Base-by-base conservation (phyloP, 345 rosid species). In the Euphorbia tirucalli region DNA sequence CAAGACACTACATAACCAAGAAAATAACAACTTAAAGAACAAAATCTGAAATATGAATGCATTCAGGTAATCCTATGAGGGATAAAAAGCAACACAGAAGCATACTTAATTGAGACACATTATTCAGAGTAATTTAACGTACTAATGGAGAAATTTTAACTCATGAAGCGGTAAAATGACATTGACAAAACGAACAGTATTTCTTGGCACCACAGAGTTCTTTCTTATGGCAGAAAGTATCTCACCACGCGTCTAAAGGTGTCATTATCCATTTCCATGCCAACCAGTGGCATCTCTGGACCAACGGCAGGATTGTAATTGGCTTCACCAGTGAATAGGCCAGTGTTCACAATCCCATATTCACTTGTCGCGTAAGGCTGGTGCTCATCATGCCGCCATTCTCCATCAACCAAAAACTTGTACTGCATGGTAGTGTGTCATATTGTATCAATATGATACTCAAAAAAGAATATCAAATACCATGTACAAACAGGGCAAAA, bases 321-420 rank as follows among this genome's bases (percentile, higher is more conserved):
- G 67, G 74, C 54, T 31, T 78, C 77, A 39, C 71, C 22, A 32
- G 65, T 37, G n/a, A 62, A 32, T 22, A 50, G 44, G 63, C 65
- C n/a, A 19, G 74, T 69, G 55, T 78, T 78, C 27, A 78, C 77
- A 27, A 65, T 43, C 31, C 81, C 81, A 31, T 73, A 78, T 59
- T 78, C 81, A 24, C 71, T 78, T 22, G 71, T 39, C 4, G 62
- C 37, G 24, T 13, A 31, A 32, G 60, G 74, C 41, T 78, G 81
- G 62, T 39, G 71, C 3, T 78, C 77, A 37, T 78, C 81, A 50
- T 73, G 69, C 48, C 74, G 71, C 81, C 81, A 78, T 46, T 78
- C 81, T 69, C 81, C 81, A 64, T 78, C 81, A 69, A 78, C 81
- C 5, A 43, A 65, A 69, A 78, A 78, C 54, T 73, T 78, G 74